phyloP scores from a whole-genome alignment of 495 filamentous ascomycete genomes.

The Monascus purpureus region DNA sequence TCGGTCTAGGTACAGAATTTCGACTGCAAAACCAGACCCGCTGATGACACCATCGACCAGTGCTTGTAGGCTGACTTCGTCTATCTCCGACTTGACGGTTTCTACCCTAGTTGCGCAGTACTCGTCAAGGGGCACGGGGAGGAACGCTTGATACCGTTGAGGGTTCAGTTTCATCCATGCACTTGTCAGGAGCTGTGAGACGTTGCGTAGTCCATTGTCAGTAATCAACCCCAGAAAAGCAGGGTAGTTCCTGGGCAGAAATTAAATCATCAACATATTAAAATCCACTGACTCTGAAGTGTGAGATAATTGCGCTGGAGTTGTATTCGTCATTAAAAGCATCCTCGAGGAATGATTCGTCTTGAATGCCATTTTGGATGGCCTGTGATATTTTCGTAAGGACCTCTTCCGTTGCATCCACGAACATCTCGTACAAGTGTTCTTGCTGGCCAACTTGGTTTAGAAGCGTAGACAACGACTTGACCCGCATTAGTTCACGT shows the following conservation, averaged over 20 bases:
- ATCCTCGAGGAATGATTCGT: conserved; percentile 48
- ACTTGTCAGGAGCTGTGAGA: conserved; percentile 73
- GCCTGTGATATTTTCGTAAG: conserved; percentile 41
- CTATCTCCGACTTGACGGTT: conserved; percentile 67
- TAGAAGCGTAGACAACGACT: conserved; percentile 55
- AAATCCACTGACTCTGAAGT: conserved; percentile 46
- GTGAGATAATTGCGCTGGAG: conserved; percentile 60
- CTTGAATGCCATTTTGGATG: conserved; percentile 38
- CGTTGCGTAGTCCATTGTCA: too few species aligned
- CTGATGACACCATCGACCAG: conserved; percentile 70
- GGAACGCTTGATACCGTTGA: conserved; percentile 54
- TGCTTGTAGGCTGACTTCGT: conserved; percentile 67
- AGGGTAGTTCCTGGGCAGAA: too few species aligned
- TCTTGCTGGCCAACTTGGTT: conserved; percentile 51
- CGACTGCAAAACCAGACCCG: conserved; percentile 56
- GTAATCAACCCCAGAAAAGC: too few species aligned
- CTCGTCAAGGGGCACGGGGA: conserved; percentile 46
- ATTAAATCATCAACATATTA: too few species aligned
- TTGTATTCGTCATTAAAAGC: conserved; percentile 58
- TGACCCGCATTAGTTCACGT: conserved; percentile 56
- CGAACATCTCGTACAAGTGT: conserved; percentile 70
- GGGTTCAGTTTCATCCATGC: conserved; percentile 72
- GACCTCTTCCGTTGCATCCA: conserved; percentile 55
- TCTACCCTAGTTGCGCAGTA: conserved; percentile 64
- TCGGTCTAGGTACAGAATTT: conserved; percentile 85